Base-by-base conservation (phyloP, 805 yeast genomes). In the Saturnispora dispora region DNA sequence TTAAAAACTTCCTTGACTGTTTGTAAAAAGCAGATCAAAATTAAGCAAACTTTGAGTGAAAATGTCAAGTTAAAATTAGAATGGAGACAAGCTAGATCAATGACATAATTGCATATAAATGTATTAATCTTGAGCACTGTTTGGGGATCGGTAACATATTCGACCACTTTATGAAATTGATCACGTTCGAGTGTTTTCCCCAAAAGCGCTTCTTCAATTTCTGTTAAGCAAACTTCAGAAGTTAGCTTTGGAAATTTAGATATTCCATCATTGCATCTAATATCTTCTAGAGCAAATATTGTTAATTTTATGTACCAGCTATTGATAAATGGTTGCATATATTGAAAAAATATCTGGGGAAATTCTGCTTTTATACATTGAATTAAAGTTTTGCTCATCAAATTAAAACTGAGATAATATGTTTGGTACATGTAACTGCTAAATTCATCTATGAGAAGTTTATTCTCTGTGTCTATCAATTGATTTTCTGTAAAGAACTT, bases 381-480 rank as follows among this genome's bases (percentile, higher is more conserved):
- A 20, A 23, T 23, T 8, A 43, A 20, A 17, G 35, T 32, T 43
- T 43, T 48, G n/a, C 35, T n/a, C 30, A 20, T 23, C 15, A 48
- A 35, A 23, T 42, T 35, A 17, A 32, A 48, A 4, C 43, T 35
- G 7, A 42, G 15, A 35, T 35, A 48, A 22, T 43, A 48, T 7
- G 51, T 36, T 11, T 33, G 47, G 8, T 36, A 43, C 51, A 48
- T 48, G 22, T 48, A 43, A 35, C 5, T 20, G 10, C 17, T 41
- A 27, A 30, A 48, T 20, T 48, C 37, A 7, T 25, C 28, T 5
- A 48, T 8, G 6, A 41, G 27, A 10, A 42, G 6, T n/a, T 15
- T 18, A 23, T 40, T 48, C 18, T 41, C 42, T 18, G 25, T 22
- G 18, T 35, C 18, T 25, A 6, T 8, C 17, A 43, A 13, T 20